phyloP scores from a whole-genome alignment of 306 rosid genomes.

The Inga oerstediana region DNA sequence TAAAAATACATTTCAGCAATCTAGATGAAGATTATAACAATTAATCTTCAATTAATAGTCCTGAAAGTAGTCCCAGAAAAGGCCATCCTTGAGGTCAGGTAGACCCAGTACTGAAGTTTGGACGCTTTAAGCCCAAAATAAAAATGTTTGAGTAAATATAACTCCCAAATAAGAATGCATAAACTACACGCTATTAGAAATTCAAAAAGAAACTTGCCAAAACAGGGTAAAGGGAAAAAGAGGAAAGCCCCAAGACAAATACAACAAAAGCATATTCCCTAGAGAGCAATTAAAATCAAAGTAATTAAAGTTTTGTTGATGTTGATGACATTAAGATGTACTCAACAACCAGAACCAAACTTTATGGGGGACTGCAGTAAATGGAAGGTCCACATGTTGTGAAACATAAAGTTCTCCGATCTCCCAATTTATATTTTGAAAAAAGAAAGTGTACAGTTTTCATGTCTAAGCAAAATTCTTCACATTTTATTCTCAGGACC shows the following conservation, averaged over 20 bases:
- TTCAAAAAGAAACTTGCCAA: background rate
- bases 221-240: background rate
- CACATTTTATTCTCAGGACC: background rate
- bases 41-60: background rate
- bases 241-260: background rate
- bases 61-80: background rate
- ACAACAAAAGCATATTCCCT: background rate
- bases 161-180: slow-evolving; percentile 15
- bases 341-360: slow-evolving; percentile 17
- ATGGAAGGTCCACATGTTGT: slow-evolving; percentile 25
- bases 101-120: background rate
- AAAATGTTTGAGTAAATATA: slow-evolving; percentile 10
- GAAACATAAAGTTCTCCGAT: slow-evolving; percentile 7
- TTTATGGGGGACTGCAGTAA: slow-evolving; percentile 21
- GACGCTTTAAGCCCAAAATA: slow-evolving; percentile 26
- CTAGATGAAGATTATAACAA: background rate
- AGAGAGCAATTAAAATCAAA: slow-evolving; percentile 19
- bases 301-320: background rate
- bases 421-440: background rate
- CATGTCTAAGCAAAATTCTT: slow-evolving; percentile 11
- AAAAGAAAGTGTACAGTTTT: background rate
- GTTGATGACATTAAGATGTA: slow-evolving; percentile 23
- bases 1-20: background rate
- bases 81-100: background rate
- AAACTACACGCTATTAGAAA: background rate